A percentile compares a stretch with the other conserved stretches of the same genome.
phyloP scores from a whole-genome alignment of 441 rosid genomes.

The Geranium incanum region DNA sequence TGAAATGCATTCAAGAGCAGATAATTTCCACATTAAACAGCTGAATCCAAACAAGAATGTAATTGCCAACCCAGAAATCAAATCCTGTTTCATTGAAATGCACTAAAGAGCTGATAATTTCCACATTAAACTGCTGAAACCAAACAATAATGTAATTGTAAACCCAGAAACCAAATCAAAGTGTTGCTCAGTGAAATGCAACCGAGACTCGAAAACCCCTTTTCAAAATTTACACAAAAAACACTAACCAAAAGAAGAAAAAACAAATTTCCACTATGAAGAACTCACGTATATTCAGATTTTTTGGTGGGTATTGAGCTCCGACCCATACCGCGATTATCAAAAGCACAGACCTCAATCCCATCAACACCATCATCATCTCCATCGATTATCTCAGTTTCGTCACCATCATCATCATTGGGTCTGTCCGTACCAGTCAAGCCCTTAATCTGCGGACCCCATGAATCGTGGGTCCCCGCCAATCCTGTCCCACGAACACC shows the following conservation, averaged over 20 bases:
- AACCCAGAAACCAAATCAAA: not conserved
- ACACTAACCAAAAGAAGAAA: not conserved
- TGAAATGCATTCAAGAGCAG: not conserved
- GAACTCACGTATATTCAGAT: slow-evolving; percentile 70
- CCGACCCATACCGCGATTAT: slow-evolving; percentile 93
- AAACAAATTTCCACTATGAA: not conserved
- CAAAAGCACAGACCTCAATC: slow-evolving; percentile 77
- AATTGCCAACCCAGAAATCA: too few relatives aligned
- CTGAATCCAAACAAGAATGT: too few relatives aligned
- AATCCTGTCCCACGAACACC: slow-evolving; percentile 47
- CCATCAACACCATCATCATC: slow-evolving; percentile 22
- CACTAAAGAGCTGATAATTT: not conserved
- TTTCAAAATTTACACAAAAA: not conserved
- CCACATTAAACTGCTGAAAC: not conserved
- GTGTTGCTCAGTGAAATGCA: not conserved
- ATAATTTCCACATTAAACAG: too few relatives aligned
- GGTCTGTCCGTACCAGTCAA: slow-evolving; percentile 51
- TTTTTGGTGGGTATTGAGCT: slow-evolving; percentile 70
- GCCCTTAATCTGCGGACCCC: slow-evolving; percentile 82
- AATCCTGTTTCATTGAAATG: too few relatives aligned
- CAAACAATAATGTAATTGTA: not conserved
- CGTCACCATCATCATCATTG: slow-evolving; percentile 34
- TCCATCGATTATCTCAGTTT: not conserved
- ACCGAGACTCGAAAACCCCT: not conserved
- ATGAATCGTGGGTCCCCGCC: slow-evolving; percentile 79